Evolutionary conservation across 768 basidiomycete species (phyloP).

Genomic region (Aureoboletus auriporus): DNA sequence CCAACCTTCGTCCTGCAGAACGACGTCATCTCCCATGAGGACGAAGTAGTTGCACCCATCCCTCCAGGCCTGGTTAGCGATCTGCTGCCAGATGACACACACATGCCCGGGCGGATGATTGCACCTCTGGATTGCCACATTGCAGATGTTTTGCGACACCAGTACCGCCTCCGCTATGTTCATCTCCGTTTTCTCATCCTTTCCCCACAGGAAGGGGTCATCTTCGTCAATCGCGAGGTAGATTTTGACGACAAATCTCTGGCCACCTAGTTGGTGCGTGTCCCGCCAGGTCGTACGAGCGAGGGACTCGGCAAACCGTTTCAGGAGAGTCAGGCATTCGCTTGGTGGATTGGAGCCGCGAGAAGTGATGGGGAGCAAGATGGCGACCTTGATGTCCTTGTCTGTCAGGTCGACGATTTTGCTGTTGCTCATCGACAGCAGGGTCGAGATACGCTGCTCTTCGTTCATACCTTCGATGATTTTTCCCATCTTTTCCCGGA

Average conservation of each 20-base stretch:
- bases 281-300: conserved; percentile 45
- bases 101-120: conserved; percentile 42
- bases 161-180: conserved; percentile 38
- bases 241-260: conserved; percentile 35
- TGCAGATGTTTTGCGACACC: conserved; percentile 31
- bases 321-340: conserved; percentile 41
- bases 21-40: conserved; percentile 54
- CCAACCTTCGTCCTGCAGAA: conserved; percentile 51
- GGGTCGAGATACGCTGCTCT: conserved; percentile 6
- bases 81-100: conserved; percentile 51
- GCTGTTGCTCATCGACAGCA: conserved; percentile 32
- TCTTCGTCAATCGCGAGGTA: conserved; percentile 54
- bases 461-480: conserved; percentile 6
- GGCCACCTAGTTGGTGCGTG: conserved; percentile 27
- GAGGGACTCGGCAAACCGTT: conserved; percentile 41
- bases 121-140: conserved; percentile 36
- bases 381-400: conserved; percentile 40
- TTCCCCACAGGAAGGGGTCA: conserved; percentile 37
- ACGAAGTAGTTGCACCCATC: conserved; percentile 48
- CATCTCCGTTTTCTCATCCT: conserved; percentile 4
- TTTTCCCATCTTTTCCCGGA: conserved; percentile 34
- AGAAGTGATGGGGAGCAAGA: conserved; percentile 58
- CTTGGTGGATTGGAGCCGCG: conserved; percentile 32
- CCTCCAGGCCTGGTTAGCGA: conserved; percentile 44
- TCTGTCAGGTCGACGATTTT: conserved; percentile 35